Base-by-base conservation (phyloP, 495 filamentous ascomycete species). In the Xylaria curta region DNA sequence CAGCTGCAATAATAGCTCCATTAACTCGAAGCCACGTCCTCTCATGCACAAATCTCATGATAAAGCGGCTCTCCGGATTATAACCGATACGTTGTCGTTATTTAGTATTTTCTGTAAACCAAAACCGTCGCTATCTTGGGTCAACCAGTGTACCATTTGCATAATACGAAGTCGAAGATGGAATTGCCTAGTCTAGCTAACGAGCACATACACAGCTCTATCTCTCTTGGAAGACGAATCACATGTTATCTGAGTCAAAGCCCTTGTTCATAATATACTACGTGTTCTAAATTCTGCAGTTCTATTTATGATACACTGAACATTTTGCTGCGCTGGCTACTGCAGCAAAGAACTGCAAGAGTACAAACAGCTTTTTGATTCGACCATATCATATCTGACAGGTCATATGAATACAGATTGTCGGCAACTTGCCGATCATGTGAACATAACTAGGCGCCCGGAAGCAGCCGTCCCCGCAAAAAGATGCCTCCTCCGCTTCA, bases 21-120 rank as follows among this genome's bases (percentile, higher is more conserved):
- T 12, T 66, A 40, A 42, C 63, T 66, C 19, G 15, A 53, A n/a
- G 63, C 63, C 63, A 65, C 62, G 44, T 49, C 42, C 17, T 66
- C 38, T 42, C 21, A 63, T 21, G 24, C 44, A 44, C 36, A 28
- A 2, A 67, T 56, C 8, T 15, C 9, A 9, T 17, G 38, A 40
- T 44, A 56, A 67, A 54, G 47, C 49, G 19, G 31, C 28, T 51
- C 24, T 38, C 0, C 9, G 8, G n/a, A 19, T 33, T 6, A 56
- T 13, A 40, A 9, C n/a, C 44, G 56, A 4, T n/a, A 54, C 21
- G 33, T 54, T 49, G 6, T 21, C 36, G 17, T 31, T n/a, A 28
- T 56, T 26, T 17, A 17, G 26, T 26, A 31, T 31, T 56, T 0
- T 31, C 26, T 17, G 5, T 56, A 31, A 56, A 56, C 53, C 53